Percentiles rank a stretch among this genome's conserved stretches.
Evolutionary conservation across 2,329 filamentous ascomycete species (phyloP).

Genomic region (Berkeleyomyces rouxiae): DNA sequence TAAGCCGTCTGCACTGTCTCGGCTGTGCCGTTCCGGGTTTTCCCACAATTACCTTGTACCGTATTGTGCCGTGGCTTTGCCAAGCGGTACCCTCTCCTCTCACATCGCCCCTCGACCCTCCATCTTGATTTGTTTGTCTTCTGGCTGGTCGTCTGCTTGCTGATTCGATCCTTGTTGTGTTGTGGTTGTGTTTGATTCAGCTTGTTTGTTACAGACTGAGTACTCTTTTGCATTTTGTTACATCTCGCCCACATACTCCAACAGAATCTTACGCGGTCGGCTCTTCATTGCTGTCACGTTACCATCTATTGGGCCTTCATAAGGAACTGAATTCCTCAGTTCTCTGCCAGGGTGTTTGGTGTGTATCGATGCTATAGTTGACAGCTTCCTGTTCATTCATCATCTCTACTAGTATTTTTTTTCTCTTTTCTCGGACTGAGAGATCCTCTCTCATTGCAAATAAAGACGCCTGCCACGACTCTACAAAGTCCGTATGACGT

Average conservation of each 20-base stretch:
- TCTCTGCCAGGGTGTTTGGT: neutral
- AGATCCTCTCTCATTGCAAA: neutral
- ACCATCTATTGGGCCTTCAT: neutral
- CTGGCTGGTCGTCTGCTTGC: neutral
- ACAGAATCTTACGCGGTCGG: neutral
- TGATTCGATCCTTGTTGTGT: neutral
- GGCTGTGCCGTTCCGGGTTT: too few species aligned
- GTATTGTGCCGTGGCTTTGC: constrained; percentile 7
- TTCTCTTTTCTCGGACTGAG: neutral
- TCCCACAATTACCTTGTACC: too few species aligned
- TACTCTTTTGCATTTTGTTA: neutral
- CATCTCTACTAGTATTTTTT: neutral
- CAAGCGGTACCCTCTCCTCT: constrained; percentile 16
- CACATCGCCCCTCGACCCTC: neutral
- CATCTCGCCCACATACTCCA: neutral
- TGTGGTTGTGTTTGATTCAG: constrained; percentile 1
- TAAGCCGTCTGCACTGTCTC: neutral
- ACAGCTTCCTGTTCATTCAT: neutral
- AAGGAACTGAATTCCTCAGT: neutral
- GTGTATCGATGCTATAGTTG: neutral
- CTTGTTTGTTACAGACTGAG: constrained; percentile 9
- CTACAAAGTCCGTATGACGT: neutral
- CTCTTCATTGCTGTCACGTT: neutral
- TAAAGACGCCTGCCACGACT: neutral
- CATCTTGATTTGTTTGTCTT: neutral